Conservation (phyloP, 78 protist species). For the Paulinella micropora region DNA sequence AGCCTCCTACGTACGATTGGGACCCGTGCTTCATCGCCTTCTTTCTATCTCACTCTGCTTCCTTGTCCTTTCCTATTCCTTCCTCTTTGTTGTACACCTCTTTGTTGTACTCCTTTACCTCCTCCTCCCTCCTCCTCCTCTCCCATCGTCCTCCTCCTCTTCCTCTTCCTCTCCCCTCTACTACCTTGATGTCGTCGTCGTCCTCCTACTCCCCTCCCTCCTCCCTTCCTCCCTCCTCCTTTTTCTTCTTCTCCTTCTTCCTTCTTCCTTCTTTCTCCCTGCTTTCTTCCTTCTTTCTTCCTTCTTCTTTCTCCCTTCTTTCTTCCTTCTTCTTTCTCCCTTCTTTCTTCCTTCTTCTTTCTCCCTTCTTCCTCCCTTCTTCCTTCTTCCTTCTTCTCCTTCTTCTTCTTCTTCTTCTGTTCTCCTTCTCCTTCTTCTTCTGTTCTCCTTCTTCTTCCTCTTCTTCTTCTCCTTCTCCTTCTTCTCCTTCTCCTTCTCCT, state of each 20-base stretch:
- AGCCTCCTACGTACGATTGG: too few species aligned
- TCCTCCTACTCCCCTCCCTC: constrained; percentile 3
- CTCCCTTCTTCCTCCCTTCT: not conserved
- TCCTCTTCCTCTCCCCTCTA: not conserved
- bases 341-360: not conserved
- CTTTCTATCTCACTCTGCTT: too few species aligned
- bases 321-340: not conserved
- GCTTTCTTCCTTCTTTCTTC: not conserved
- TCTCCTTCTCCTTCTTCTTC: too few species aligned
- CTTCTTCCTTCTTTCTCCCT: not conserved
- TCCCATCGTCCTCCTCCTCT: not conserved
- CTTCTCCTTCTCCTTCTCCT: constrained; percentile 18
- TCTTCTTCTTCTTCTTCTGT: constrained; percentile 23
- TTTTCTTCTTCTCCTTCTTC: not conserved
- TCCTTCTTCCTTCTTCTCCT: not conserved
- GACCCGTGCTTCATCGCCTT: too few species aligned
- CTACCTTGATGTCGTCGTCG: not conserved
- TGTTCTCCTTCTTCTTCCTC: not conserved
- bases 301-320: not conserved
- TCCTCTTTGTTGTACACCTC: too few species aligned
- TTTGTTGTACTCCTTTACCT: not conserved
- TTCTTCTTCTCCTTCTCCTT: not conserved
- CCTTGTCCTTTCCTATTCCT: too few species aligned
- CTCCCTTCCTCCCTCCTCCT: not conserved
- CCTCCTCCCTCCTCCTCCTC: not conserved